Evolutionary conservation across 2,329 filamentous ascomycete genomes (phyloP).

Genomic region (Aspergillus tamarii): DNA sequence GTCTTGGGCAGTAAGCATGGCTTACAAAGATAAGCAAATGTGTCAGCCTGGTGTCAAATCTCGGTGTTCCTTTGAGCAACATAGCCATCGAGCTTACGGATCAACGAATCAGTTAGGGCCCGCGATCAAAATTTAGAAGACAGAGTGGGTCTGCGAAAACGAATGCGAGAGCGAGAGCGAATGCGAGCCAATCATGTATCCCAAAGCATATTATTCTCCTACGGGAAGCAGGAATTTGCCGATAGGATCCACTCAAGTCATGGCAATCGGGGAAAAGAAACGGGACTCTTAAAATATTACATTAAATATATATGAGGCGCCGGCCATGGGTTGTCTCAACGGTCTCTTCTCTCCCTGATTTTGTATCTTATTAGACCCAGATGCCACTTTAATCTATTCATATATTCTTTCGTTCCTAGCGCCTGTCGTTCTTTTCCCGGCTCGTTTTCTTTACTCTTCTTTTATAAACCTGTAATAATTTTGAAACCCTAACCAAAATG

Average conservation of each 20-base stretch:
- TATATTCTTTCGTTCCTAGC: not conserved
- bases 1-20: not conserved
- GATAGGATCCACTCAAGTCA: not conserved
- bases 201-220: not conserved
- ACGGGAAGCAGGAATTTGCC: not conserved
- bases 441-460: not conserved
- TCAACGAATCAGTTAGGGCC: not conserved
- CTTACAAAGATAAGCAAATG: not conserved
- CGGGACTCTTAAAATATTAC: conserved; percentile 15
- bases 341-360: not conserved
- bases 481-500: conserved; percentile 10
- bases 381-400: not conserved
- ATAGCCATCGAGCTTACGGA: not conserved
- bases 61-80: not conserved
- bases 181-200: conserved; percentile 16
- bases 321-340: not conserved
- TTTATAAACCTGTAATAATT: not conserved
- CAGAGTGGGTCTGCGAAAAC: conserved; percentile 23
- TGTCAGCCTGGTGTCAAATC: not conserved
- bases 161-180: conserved; percentile 32
- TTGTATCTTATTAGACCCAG: not conserved
- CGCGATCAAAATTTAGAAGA: not conserved
- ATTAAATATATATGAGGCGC: not conserved
- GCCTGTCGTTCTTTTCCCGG: not conserved
- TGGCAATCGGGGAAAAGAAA: not conserved